A percentile compares a stretch with the other conserved stretches of the same genome.
Evolutionary conservation across 23 red algal genomes (phyloP).

Genomic region (Chondrus crispus): DNA sequence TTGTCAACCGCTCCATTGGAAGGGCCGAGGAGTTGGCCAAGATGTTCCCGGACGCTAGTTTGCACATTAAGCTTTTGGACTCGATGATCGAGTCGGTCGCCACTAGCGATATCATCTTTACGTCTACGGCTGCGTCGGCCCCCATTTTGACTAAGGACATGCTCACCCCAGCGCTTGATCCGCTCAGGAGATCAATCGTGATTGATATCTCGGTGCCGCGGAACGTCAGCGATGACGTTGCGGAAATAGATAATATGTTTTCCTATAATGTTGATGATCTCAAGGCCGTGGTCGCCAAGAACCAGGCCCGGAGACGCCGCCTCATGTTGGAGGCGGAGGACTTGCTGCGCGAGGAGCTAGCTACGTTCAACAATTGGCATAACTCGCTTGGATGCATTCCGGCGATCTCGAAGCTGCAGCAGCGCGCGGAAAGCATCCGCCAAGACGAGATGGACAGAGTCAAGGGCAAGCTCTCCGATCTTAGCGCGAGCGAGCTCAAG

Average conservation of each 20-base stretch:
- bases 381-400: slow-evolving; percentile 87
- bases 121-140: slow-evolving; percentile 73
- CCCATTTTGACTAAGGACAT: slow-evolving; percentile 68
- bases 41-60: slow-evolving; percentile 82
- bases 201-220: slow-evolving; percentile 98
- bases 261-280: slow-evolving; percentile 99
- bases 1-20: slow-evolving; percentile 83
- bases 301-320: slow-evolving; percentile 79
- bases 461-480: slow-evolving; percentile 67
- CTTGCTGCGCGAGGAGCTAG: slow-evolving; percentile 77
- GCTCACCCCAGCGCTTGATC: slow-evolving; percentile 19
- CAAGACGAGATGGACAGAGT: slow-evolving; percentile 88
- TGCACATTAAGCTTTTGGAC: slow-evolving; percentile 52
- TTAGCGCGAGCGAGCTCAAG: slow-evolving; percentile 75
- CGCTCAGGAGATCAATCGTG: slow-evolving; percentile 36
- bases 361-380: slow-evolving; percentile 92
- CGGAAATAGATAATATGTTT: slow-evolving; percentile 35
- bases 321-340: slow-evolving; percentile 87
- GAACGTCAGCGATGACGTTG: slow-evolving; percentile 82
- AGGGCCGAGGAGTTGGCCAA: slow-evolving; percentile 82
- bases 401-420: slow-evolving; percentile 91
- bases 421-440: slow-evolving; percentile 89
- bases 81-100: slow-evolving; percentile 66
- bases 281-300: slow-evolving; percentile 97
- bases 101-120: slow-evolving; percentile 81